These are phyloP conservation scores for Thelonectria rubi DNA, from an alignment of 2,329 filamentous ascomycete genomes.

Conservation along the genomic window DNA sequence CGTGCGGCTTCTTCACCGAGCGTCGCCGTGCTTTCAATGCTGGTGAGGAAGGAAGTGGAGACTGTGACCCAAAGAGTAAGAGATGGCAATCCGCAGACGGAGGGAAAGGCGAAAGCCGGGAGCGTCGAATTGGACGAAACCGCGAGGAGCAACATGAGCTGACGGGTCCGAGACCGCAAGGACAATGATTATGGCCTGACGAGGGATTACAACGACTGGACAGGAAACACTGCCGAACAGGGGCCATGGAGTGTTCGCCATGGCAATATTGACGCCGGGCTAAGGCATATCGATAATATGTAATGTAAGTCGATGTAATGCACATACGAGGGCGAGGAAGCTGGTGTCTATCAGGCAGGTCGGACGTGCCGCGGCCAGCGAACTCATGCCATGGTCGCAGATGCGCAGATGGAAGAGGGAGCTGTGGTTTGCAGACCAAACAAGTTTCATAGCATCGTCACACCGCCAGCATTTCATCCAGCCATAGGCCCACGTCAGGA, in stretches of 20 bases:
- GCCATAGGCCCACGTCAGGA: neutral
- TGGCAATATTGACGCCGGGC: neutral
- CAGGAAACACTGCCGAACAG: conserved; percentile 13
- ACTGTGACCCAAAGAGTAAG: neutral
- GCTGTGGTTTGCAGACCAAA: neutral
- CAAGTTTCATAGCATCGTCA: neutral
- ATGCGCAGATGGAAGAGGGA: neutral
- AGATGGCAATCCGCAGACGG: conserved; percentile 1
- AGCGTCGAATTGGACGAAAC: neutral
- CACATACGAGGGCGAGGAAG: neutral
- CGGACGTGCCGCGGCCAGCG: neutral
- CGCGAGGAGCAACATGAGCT: neutral
- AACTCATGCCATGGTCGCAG: conserved; percentile 10
- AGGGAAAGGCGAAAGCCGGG: conserved; percentile 19
- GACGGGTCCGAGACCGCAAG: neutral
- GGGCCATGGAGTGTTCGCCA: neutral
- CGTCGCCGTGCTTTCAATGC: neutral
- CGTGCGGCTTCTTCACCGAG: neutral
- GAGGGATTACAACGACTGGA: conserved; percentile 2
- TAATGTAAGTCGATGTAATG: neutral
- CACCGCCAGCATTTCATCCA: neutral
- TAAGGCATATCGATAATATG: neutral
- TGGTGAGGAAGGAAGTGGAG: conserved; percentile 1
- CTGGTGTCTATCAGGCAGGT: neutral
- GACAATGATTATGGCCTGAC: conserved; percentile 18